Base-by-base conservation (phyloP, 2,329 filamentous ascomycete genomes). In the Claviceps purpurea region DNA sequence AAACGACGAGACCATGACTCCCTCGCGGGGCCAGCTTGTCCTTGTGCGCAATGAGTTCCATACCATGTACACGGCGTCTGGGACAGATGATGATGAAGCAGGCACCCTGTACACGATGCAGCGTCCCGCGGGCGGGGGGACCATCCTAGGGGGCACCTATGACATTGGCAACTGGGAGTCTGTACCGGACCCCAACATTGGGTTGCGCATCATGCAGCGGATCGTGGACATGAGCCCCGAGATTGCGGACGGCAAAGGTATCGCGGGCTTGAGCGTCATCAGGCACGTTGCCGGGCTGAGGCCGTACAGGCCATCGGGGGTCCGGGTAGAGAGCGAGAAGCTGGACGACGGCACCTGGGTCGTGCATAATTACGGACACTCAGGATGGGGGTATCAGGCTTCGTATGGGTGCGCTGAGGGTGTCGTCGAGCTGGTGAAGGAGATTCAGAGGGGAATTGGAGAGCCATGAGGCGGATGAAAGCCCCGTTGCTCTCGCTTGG, bases 101-200 rank as follows among this genome's bases (percentile, higher is more conserved):
- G 89, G 95, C 66, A 71, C 83, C 4, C 72, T 79, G 53, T 96
- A 96, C 64, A 75, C 86, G 47, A 95, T 96, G 89, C 82, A 81
- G 61, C 78, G 90, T 30, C 87, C 89, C 1, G 77, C 75, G 0
- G 78, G 78, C n/a, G 90, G 89, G 20, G 90, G 90, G 11, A 93
- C 87, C 0, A 76, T 95, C 43, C 71, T 95, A 2, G 90, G 89
- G n/a, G 90, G 90, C 2, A 91, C 84, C 47, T 87, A 94, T 61
- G 83, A 89, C 64, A 79, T 84, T 60, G 77, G 82, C 30, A 85
- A 82, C 61, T 95, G 88, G 88, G 86, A 93, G 58, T 77, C 81
- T 40, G 77, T 84, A 57, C 82, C 85, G 1, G 89, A 95, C 60
- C 83, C 84, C 0, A 88, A 87, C 62, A 74, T 89, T n/a, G 87